A percentile compares a stretch with the other conserved stretches of the same genome.
Evolutionary conservation across 495 filamentous ascomycete species (phyloP).

Genomic region (Talaromyces stipitatus): DNA sequence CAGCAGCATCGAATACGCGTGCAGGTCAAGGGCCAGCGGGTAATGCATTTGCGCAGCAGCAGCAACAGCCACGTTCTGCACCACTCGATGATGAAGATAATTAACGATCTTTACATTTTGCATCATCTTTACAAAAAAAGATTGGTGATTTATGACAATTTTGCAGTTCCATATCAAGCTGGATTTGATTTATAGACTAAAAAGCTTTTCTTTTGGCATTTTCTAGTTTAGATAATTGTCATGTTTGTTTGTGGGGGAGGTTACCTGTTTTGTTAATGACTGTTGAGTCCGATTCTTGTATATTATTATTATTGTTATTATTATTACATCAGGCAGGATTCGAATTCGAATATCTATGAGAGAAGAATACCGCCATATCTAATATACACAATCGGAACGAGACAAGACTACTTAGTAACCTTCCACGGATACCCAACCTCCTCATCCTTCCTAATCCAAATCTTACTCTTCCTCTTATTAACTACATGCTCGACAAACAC

Average conservation of each 20-base stretch:
- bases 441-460: conserved; percentile 83
- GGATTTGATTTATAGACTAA: conserved; percentile 1
- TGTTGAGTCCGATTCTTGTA: background rate
- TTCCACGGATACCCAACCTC: conserved; percentile 72
- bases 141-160: background rate
- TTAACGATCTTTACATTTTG: background rate
- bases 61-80: background rate
- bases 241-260: background rate
- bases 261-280: background rate
- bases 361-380: background rate
- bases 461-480: conserved; percentile 81
- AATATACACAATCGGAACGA: background rate
- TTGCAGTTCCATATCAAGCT: background rate
- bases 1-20: background rate
- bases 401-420: conserved; percentile 37
- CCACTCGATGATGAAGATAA: background rate
- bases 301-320: no score
- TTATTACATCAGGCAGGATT: no score
- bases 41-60: background rate
- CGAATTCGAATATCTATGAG: background rate
- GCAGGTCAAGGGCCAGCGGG: background rate
- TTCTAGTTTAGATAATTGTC: background rate
- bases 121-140: background rate
- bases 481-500: conserved; percentile 73
- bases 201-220: background rate